Evolutionary conservation across 139 green algal genomes (phyloP), one percentile per base, ranked within the genome.

Genomic region (Cymbomonas tetramitiformis): DNA sequence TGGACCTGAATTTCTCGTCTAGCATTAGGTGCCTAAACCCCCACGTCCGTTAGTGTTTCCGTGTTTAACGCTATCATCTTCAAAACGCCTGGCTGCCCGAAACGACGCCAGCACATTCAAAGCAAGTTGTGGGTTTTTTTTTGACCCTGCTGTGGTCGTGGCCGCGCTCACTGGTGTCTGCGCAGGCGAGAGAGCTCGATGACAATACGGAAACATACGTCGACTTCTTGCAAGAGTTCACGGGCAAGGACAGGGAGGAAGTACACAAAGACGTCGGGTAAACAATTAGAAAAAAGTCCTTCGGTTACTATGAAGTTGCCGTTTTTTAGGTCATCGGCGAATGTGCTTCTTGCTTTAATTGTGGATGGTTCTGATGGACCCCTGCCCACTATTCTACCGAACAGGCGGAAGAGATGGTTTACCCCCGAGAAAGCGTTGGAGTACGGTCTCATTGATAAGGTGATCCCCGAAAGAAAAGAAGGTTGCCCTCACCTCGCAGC

Each of bases 371-470:
- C 4, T 58, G n/a, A 36, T 24, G 33, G 5, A 54, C 51, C 31
- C 7, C 26, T 34, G 15, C 39, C 41, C 24, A 32, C 15, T 64
- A n/a, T n/a, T n/a, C n/a, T n/a, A n/a, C n/a, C n/a, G n/a, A n/a
- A n/a, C n/a, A n/a, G n/a, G 26, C 56, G 62, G 10, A 30, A 26
- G 15, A 71, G 64, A 25, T 87, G 83, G 54, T 81, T 85, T 60
- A 85, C 79, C 9, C 81, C 81, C 0, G 60, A 83, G 26, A 68
- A 91, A 47, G 87, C 87, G 0, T 67, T 94, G 19, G 83, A 85
- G 53, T 96, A 95, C 58, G 81, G 81, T 24, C 70, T 96, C 31
- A 93, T 95, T 38, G 88, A 96, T 29, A 46, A 65, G 30, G 58
- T 82, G 10, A 70, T 79, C 58, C 74, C 73, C 54, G 68, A 71